Base-by-base conservation (phyloP, 805 yeast genomes). In the Blastobotrys terrestris region DNA sequence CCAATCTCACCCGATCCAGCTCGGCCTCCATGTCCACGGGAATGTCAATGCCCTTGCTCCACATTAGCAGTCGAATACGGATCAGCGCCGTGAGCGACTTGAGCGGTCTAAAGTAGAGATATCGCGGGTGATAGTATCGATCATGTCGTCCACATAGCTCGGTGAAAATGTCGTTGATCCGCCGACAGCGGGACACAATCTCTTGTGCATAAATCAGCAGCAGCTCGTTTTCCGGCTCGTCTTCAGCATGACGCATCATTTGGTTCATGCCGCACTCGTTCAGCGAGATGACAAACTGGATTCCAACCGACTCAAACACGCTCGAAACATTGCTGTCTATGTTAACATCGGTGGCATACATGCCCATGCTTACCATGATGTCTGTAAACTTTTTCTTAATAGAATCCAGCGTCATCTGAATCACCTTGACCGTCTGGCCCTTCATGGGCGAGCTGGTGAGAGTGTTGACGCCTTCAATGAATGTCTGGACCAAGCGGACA, bases 1-100 rank as follows among this genome's bases (percentile, higher is more conserved):
- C 62, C 39, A 54, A 54, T 14, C 48, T 26, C 8, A 66, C 60
- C 1, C 60, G 48, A 14, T 50, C 57, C 39, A 60, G 54, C 16
- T 56, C 47, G 22, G 63, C 60, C 46, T 61, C 63, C 1, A 63
- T 56, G 13, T 63, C 57, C 13, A 67, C 63, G 20, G 61, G 60
- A n/a, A 57, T 48, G 20, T 62, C 64, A 46, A 52, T 1, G 63
- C 61, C 48, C 56, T 63, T 15, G 58, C 53, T 40, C 55, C 56
- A 51, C 15, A 51, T 49, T 8, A 57, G 20, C 22, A 57, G 44
- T 13, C 55, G 43, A 8, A 57, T 41, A 26, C 60, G 50, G 31
- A 55, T 40, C 53, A 58, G 39, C 13, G 57, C 49, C 13, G 57
- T 43, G 42, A 58, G 48, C n/a, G 61, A 57, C 45, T 53, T 49